A percentile compares a stretch with the other conserved stretches of the same genome.
phyloP scores from a whole-genome alignment of 495 filamentous ascomycete genomes.

The Neurospora sp. region DNA sequence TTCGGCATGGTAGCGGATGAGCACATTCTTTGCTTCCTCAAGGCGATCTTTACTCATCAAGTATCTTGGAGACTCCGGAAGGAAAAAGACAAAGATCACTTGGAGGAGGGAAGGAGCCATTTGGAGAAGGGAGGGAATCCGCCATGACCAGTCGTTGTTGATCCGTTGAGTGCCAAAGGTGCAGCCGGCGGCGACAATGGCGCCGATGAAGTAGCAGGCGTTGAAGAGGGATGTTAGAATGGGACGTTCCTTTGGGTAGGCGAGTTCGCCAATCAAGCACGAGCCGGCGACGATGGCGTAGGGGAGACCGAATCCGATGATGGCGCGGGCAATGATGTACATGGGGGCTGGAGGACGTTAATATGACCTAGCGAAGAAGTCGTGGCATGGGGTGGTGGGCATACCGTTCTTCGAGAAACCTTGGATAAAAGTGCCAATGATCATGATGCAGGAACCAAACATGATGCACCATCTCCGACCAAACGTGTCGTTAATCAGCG shows the following conservation, averaged over 20 bases:
- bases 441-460: constrained; percentile 47
- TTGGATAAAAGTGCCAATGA: constrained; percentile 47
- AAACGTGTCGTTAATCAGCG: constrained; percentile 43
- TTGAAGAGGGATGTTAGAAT: constrained; percentile 59
- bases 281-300: constrained; percentile 54
- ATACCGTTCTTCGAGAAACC: constrained; percentile 37
- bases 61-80: constrained; percentile 51
- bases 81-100: constrained; percentile 43
- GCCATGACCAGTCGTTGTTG: constrained; percentile 51
- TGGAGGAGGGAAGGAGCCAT: constrained; percentile 46
- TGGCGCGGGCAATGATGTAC: constrained; percentile 53
- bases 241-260: constrained; percentile 53
- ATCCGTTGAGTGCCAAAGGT: constrained; percentile 49
- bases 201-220: constrained; percentile 52
- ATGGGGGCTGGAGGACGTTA: constrained; percentile 20
- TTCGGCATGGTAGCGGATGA: constrained; percentile 54
- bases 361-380: constrained; percentile 6
- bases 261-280: constrained; percentile 52
- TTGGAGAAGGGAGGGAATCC: constrained; percentile 50
- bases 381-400: constrained; percentile 1
- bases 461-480: constrained; percentile 50
- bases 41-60: constrained; percentile 47
- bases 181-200: constrained; percentile 47
- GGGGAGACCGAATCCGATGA: constrained; percentile 54
- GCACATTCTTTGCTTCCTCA: constrained; percentile 47